Evolutionary conservation across 1,139 yeast genomes (phyloP).

Genomic region (Zygoascus hellenicus): DNA sequence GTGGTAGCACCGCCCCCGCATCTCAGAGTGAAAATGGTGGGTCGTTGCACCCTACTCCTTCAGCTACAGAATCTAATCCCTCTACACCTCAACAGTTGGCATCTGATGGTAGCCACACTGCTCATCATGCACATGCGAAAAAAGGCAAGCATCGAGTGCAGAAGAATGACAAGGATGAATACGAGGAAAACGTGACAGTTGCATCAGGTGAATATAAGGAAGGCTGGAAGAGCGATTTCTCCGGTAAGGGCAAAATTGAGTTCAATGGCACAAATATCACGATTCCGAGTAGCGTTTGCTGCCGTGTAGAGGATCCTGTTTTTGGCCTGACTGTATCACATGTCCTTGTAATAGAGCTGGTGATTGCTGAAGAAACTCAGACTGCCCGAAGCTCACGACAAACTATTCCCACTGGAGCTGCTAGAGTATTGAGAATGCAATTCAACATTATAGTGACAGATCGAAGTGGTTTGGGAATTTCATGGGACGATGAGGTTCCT

Average conservation of each 20-base stretch:
- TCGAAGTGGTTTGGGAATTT: slow-evolving; percentile 89
- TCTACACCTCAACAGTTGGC: neutral
- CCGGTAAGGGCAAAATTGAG: slow-evolving; percentile 70
- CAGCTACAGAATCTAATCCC: neutral
- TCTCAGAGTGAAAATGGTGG: neutral
- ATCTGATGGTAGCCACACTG: slow-evolving; percentile 2
- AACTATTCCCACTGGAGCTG: slow-evolving; percentile 71
- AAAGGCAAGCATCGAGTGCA: slow-evolving; percentile 13
- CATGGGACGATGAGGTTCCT: slow-evolving; percentile 99
- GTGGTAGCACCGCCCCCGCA: neutral
- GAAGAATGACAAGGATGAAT: slow-evolving; percentile 12
- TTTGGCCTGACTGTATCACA: slow-evolving; percentile 74
- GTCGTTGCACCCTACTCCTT: neutral
- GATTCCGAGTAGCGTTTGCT: slow-evolving; percentile 52
- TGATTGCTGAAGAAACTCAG: slow-evolving; percentile 84
- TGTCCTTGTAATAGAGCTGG: slow-evolving; percentile 71
- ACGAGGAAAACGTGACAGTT: slow-evolving; percentile 56
- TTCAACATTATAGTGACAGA: slow-evolving; percentile 76
- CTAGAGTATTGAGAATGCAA: slow-evolving; percentile 91
- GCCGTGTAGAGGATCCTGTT: slow-evolving; percentile 78
- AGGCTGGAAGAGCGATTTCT: slow-evolving; percentile 94
- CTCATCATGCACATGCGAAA: slow-evolving; percentile 4
- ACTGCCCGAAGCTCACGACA: slow-evolving; percentile 26
- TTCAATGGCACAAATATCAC: slow-evolving; percentile 53
- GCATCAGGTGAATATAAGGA: slow-evolving; percentile 73